Conservation (phyloP, 805 yeast genomes). For the Kurtzmaniella cleridarum region DNA sequence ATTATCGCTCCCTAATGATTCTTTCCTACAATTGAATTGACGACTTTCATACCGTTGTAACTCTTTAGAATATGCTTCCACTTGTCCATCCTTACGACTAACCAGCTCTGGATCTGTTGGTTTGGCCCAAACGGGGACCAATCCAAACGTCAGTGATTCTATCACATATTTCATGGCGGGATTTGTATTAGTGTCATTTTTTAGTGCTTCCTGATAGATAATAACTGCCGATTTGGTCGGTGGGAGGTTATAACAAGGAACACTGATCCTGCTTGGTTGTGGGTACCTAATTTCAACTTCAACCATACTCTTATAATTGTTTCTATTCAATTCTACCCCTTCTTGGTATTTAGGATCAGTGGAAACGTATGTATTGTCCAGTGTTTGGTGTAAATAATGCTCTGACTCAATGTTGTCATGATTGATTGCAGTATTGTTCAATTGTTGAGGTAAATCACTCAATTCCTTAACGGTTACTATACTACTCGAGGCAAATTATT, state of each 20-base stretch:
- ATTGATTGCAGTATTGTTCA: conserved; percentile 17
- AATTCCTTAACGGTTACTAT: conserved; percentile 13
- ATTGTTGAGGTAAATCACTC: conserved; percentile 22
- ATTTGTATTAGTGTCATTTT: conserved; percentile 3
- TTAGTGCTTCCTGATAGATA: conserved; percentile 12
- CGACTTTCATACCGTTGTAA: conserved; percentile 34
- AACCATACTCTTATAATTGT: not conserved
- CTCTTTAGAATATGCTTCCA: conserved; percentile 23
- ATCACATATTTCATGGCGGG: conserved; percentile 13
- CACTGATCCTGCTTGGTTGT: conserved; percentile 8
- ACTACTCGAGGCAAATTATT: not conserved
- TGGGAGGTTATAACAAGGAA: conserved; percentile 51
- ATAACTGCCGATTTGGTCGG: conserved; percentile 54
- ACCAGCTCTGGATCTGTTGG: conserved; percentile 33
- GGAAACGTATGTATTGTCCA: not conserved
- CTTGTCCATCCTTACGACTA: conserved; percentile 10
- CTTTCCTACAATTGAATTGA: conserved; percentile 73
- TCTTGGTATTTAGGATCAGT: not conserved
- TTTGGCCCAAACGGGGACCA: conserved; percentile 64
- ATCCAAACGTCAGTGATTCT: conserved; percentile 74
- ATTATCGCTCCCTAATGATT: conserved; percentile 44
- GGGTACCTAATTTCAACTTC: conserved; percentile 6
- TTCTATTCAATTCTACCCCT: not conserved
- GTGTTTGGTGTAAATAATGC: not conserved
- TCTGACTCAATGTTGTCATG: not conserved